Evolutionary conservation across 768 basidiomycete genomes (phyloP).

Genomic region (Lepiota venenata): DNA sequence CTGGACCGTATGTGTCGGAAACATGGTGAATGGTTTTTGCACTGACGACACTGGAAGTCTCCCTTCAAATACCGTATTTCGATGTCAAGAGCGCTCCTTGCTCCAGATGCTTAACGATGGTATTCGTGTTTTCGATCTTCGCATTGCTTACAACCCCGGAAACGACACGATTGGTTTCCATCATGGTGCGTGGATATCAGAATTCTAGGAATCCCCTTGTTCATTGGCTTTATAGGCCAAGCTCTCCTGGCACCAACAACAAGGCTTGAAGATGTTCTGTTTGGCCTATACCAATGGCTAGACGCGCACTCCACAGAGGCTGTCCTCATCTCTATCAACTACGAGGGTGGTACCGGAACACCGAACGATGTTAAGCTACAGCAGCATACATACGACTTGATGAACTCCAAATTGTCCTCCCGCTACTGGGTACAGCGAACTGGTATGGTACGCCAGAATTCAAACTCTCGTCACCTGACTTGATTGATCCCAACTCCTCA

Average conservation of each 20-base stretch:
- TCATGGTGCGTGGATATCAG: slow-evolving; percentile 30
- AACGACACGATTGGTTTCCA: slow-evolving; percentile 48
- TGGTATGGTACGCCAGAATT: slow-evolving; percentile 29
- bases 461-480: not conserved
- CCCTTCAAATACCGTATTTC: slow-evolving; percentile 29
- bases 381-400: slow-evolving; percentile 36
- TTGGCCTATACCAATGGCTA: slow-evolving; percentile 49
- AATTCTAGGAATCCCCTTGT: not conserved
- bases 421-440: slow-evolving; percentile 46
- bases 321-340: slow-evolving; percentile 46
- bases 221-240: slow-evolving; percentile 20
- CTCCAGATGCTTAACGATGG: slow-evolving; percentile 45
- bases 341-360: slow-evolving; percentile 44
- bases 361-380: slow-evolving; percentile 40
- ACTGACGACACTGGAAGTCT: slow-evolving; percentile 20
- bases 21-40: not conserved
- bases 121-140: slow-evolving; percentile 47
- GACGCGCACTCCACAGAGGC: slow-evolving; percentile 49
- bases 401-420: slow-evolving; percentile 33
- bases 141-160: slow-evolving; percentile 47
- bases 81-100: slow-evolving; percentile 45
- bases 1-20: slow-evolving; percentile 33
- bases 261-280: slow-evolving; percentile 45
- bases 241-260: slow-evolving; percentile 44
- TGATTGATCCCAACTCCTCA: not conserved